phyloP scores from a whole-genome alignment of 73 alveolate genomes.

The Paramecium sexaurelia region DNA sequence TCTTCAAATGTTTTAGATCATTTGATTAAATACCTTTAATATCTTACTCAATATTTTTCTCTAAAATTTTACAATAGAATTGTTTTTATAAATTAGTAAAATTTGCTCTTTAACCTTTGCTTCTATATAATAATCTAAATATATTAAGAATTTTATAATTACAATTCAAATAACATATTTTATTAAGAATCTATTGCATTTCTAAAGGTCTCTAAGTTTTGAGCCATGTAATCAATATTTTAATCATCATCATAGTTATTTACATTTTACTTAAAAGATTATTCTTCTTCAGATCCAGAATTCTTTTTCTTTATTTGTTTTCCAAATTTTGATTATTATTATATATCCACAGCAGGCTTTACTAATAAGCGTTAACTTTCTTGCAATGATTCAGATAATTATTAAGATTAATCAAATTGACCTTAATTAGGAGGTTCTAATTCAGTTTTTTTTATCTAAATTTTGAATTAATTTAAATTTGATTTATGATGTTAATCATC shows the following conservation, averaged over 20 bases:
- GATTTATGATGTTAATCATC: neutral
- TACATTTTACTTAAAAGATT: neutral
- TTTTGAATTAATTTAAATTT: neutral
- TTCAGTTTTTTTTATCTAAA: neutral
- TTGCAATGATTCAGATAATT: neutral
- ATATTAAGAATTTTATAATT: neutral
- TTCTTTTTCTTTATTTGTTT: neutral
- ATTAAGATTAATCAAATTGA: neutral
- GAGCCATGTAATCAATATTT: neutral
- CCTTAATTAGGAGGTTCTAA: neutral
- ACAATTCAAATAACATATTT: neutral
- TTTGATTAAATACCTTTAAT: neutral
- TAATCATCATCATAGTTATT: neutral
- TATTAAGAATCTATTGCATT: neutral
- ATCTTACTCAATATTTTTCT: neutral
- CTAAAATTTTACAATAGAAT: neutral
- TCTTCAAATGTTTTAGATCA: neutral
- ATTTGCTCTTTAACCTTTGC: neutral
- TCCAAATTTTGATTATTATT: neutral
- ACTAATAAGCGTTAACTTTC: neutral
- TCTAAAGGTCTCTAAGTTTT: neutral
- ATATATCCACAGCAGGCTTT: neutral
- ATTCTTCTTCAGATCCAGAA: neutral
- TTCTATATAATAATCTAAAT: neutral
- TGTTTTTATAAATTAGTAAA: neutral